Conservation (phyloP, 176 grass and related monocot genomes). For the Stipa capillata region DNA sequence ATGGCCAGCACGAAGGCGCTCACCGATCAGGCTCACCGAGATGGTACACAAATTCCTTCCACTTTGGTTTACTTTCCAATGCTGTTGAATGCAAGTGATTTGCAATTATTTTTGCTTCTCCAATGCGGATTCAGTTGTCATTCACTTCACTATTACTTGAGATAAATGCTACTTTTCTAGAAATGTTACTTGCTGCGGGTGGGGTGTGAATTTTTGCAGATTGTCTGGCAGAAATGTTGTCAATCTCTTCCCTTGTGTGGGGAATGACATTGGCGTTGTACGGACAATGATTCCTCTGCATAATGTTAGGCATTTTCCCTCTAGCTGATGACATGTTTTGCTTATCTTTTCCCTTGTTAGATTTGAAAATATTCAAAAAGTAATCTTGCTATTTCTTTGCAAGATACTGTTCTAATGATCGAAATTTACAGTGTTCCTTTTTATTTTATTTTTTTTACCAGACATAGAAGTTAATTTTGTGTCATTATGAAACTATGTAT, state of each 20-base stretch:
- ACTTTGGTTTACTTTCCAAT: not conserved
- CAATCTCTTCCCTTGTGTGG: not conserved
- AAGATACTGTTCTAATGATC: not conserved
- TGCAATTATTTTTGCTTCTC: conserved; percentile 15
- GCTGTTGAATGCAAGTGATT: not conserved
- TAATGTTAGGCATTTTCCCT: not conserved
- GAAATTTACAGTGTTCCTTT: not conserved
- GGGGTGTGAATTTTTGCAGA: conserved; percentile 15
- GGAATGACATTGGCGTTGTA: not conserved
- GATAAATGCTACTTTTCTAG: conserved; percentile 15
- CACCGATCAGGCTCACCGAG: conserved; percentile 30
- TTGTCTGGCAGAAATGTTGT: not conserved
- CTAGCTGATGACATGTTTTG: not conserved
- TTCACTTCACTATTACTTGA: not conserved
- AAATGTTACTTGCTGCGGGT: not conserved
- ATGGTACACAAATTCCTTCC: conserved; percentile 29
- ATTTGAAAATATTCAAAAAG: not conserved
- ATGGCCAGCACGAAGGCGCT: conserved; percentile 41
- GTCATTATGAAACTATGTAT: not conserved
- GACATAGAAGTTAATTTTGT: not conserved
- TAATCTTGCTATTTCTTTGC: not conserved
- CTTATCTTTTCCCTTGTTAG: conserved; percentile 11
- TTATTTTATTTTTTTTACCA: not conserved
- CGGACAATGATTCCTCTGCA: conserved; percentile 7
- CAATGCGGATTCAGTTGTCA: not conserved